Percentiles rank a stretch among this genome's conserved stretches.
Conservation (phyloP, 2,329 filamentous ascomycete genomes). For the Verticillium nubilum region DNA sequence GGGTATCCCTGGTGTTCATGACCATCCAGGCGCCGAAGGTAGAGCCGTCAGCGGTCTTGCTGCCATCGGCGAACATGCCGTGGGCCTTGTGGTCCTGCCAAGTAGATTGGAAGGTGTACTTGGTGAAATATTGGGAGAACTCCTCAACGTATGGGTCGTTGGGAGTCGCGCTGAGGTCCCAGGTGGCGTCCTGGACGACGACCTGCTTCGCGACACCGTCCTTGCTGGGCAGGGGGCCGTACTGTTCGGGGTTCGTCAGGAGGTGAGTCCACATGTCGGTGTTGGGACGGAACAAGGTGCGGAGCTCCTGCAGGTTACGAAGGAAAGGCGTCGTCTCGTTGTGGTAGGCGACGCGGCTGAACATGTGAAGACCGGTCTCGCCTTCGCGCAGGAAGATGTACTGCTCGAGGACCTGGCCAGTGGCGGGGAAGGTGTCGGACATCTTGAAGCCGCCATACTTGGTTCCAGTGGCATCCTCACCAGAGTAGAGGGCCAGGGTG, state of each 20-base stretch:
- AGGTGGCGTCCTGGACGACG: slow-evolving; percentile 55
- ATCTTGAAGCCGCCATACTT: slow-evolving; percentile 50
- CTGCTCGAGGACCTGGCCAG: slow-evolving; percentile 52
- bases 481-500: slow-evolving; percentile 44
- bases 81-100: slow-evolving; percentile 52
- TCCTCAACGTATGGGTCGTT: slow-evolving; percentile 47
- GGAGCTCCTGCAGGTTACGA: slow-evolving; percentile 51
- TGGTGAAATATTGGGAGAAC: slow-evolving; percentile 55
- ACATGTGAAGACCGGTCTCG: slow-evolving; percentile 55
- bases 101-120: slow-evolving; percentile 52
- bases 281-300: slow-evolving; percentile 53
- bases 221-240: slow-evolving; percentile 44
- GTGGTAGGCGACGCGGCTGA: slow-evolving; percentile 49
- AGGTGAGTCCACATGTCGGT: slow-evolving; percentile 53
- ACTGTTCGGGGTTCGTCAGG: slow-evolving; percentile 44
- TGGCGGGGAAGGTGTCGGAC: slow-evolving; percentile 49
- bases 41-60: slow-evolving; percentile 37
- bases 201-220: slow-evolving; percentile 33
- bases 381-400: slow-evolving; percentile 59
- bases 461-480: slow-evolving; percentile 40
- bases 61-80: slow-evolving; percentile 32
- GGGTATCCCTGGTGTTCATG: slow-evolving; percentile 55
- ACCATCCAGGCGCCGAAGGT: slow-evolving; percentile 55
- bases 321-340: slow-evolving; percentile 47
- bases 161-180: slow-evolving; percentile 48